A percentile compares a stretch with the other conserved stretches of the same genome.
These are phyloP conservation scores for Scutellaria baicalensis DNA, from an alignment of 257 asterid species.

Conservation along the genomic window DNA sequence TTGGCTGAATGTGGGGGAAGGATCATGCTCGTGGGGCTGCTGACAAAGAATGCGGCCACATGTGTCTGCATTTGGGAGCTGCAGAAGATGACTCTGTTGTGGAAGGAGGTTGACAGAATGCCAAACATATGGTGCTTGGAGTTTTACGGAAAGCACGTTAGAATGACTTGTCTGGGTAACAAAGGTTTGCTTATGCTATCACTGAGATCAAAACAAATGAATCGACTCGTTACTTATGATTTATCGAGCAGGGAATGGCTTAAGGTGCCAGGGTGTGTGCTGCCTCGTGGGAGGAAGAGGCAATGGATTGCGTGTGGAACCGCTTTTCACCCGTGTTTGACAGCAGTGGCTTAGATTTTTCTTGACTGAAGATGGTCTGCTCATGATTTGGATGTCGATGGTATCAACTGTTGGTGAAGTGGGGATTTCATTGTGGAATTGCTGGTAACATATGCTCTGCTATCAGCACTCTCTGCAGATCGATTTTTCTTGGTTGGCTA, in stretches of 20 bases:
- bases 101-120: slow-evolving; percentile 99
- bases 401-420: neutral
- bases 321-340: slow-evolving; percentile 78
- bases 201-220: slow-evolving; percentile 78
- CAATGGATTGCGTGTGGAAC: slow-evolving; percentile 90
- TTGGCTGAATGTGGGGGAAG: slow-evolving; percentile 77
- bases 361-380: neutral
- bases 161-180: slow-evolving; percentile 95
- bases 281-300: slow-evolving; percentile 70
- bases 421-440: no score
- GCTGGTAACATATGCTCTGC: no score
- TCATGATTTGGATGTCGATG: neutral
- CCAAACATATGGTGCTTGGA: slow-evolving; percentile 99
- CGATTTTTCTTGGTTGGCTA: neutral
- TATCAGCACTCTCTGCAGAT: neutral
- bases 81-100: slow-evolving; percentile 91
- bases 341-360: slow-evolving; percentile 54
- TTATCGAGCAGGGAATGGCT: slow-evolving; percentile 71
- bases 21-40: slow-evolving; percentile 87
- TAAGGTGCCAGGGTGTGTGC: slow-evolving; percentile 78
- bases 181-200: slow-evolving; percentile 86
- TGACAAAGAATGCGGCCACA: slow-evolving; percentile 86
- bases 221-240: slow-evolving; percentile 69
- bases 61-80: slow-evolving; percentile 98
- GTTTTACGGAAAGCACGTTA: slow-evolving; percentile 94